These are phyloP conservation scores for Cudoniella acicularis DNA, from an alignment of 495 filamentous ascomycete genomes.

Conservation along the genomic window DNA sequence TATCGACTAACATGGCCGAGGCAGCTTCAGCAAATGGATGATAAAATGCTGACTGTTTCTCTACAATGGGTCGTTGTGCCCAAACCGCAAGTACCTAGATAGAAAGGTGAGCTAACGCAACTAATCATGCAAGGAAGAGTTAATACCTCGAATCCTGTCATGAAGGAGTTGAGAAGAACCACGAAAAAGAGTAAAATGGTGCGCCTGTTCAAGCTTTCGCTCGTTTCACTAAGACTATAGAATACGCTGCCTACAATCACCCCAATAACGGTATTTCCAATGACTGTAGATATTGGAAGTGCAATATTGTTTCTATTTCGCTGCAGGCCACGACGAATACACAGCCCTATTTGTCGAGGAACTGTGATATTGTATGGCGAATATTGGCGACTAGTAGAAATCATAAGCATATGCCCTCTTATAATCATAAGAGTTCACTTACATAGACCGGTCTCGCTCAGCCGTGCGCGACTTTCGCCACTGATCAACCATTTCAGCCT, in stretches of 20 bases:
- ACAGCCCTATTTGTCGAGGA: neutral
- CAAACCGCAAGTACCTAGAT: conserved; percentile 7
- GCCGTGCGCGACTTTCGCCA: neutral
- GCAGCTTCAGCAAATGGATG: conserved; percentile 64
- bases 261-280: conserved; percentile 63
- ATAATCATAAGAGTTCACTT: neutral
- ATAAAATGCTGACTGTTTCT: conserved; percentile 72
- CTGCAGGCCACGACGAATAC: neutral
- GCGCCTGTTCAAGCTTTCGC: conserved; percentile 29
- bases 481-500: conserved; percentile 40
- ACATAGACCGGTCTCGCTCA: neutral
- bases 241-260: conserved; percentile 78
- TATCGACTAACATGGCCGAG: conserved; percentile 63
- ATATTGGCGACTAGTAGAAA: neutral
- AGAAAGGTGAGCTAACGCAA: neutral
- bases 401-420: neutral
- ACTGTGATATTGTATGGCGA: neutral
- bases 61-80: conserved; percentile 49
- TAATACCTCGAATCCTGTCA: conserved; percentile 59
- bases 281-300: conserved; percentile 30
- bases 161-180: conserved; percentile 55
- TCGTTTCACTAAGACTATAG: conserved; percentile 59
- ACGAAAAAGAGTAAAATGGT: conserved; percentile 62
- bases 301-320: neutral
- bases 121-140: conserved; percentile 41